phyloP scores from a whole-genome alignment of 2,329 filamentous ascomycete species.

The Paecilomyces sp. region DNA sequence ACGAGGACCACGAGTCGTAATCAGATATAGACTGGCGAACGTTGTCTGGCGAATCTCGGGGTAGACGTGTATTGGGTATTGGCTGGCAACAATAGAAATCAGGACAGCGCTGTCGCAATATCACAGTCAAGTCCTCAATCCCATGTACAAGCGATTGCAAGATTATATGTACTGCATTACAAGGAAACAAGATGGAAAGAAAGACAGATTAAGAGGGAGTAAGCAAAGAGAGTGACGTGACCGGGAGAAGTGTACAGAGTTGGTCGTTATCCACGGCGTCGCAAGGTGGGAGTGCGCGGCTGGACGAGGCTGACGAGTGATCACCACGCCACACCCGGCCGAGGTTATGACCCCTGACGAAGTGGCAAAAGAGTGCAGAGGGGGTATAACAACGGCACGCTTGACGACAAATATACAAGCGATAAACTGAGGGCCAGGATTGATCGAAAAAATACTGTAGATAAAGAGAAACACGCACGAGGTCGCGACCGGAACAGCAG shows the following conservation, averaged over 20 bases:
- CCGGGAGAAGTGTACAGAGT: too few species aligned
- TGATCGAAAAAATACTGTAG: not conserved
- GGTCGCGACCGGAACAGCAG: not conserved
- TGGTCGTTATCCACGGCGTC: not conserved
- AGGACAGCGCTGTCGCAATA: not conserved
- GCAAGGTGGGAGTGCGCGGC: not conserved
- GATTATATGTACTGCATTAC: not conserved
- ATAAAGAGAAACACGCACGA: not conserved
- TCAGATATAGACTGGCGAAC: not conserved
- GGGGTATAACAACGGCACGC: not conserved
- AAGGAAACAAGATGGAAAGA: not conserved
- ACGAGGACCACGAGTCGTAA: not conserved
- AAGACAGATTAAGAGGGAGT: not conserved
- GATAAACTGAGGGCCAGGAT: not conserved
- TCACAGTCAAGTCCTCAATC: not conserved
- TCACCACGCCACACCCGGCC: not conserved
- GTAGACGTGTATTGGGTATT: not conserved
- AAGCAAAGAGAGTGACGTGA: not conserved
- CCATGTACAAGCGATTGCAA: not conserved
- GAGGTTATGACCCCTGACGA: not conserved
- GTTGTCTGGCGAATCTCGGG: not conserved
- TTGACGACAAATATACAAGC: not conserved
- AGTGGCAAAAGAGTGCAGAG: not conserved
- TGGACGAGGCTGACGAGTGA: not conserved
- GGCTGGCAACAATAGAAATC: not conserved